Evolutionary conservation across 139 green algal species (phyloP), one percentile per base, ranked within the genome.

Genomic region (Cymbomonas tetramitiformis): DNA sequence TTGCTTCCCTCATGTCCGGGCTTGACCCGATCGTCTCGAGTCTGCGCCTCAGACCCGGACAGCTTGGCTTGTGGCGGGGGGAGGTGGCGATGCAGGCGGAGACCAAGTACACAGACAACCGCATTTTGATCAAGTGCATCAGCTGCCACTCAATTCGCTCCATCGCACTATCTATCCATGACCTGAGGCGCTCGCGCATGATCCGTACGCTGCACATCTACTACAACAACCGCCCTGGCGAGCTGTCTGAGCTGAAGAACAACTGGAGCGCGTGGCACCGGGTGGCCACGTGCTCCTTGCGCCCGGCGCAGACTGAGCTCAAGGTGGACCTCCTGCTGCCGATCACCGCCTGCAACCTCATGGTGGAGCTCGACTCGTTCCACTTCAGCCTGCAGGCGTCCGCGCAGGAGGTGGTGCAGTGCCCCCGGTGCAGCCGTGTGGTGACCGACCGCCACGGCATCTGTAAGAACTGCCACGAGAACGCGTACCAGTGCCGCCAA

Each of bases 401-500:
- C 6, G 53, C 46, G 19, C 26, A 44, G 24, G 70, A 76, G 38
- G 58, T 58, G 10, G 31, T 81, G 46, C 70, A 77, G 53, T 81
- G 73, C 43, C 73, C 73, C 1, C 46, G 73, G 5, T 81, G 73
- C 43, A 68, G 40, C 34, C 62, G 69, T 4, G 32, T 65, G 25
- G 73, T 81, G 28, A 59, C 55, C 0, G 68, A 79, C 40, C 46
- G 43, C 34, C 71, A 79, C 38, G 73, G 73, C 31, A 62, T 76
- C 30, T 81, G 73, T 55, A 12, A 6, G 2, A 54, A 77, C 62
- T 81, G 73, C 64, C 59, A 69, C 29, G 73, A 81, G 48, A 81
- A 81, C 38, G 70, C 70, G 10, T 75, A 74, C 40, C 73, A 81
- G 51, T 81, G 73, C 49, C 56, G 73, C 15, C 65, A 80, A 12